Conservation (phyloP, 2,329 filamentous ascomycete species). For the Bertia moriformis region DNA sequence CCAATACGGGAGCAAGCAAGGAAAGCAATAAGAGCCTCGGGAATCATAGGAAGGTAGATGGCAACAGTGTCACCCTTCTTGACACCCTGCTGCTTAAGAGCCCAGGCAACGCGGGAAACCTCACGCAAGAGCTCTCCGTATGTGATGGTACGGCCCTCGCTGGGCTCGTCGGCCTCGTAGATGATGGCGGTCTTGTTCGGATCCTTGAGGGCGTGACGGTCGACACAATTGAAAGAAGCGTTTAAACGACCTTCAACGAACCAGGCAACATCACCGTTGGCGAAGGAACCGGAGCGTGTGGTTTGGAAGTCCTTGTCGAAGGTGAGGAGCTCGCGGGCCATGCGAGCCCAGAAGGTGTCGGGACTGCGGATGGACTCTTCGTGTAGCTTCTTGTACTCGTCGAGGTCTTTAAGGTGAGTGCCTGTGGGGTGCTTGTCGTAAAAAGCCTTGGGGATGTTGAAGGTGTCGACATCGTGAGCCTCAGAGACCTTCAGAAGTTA, state of each 20-base stretch:
- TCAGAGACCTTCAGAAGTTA: slow-evolving; percentile 48
- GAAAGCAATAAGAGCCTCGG: slow-evolving; percentile 82
- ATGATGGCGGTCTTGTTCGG: slow-evolving; percentile 91
- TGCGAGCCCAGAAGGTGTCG: slow-evolving; percentile 73
- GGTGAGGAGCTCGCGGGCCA: slow-evolving; percentile 75
- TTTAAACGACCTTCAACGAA: slow-evolving; percentile 89
- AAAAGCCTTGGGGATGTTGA: slow-evolving; percentile 12
- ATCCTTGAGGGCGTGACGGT: slow-evolving; percentile 89
- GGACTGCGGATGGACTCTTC: slow-evolving; percentile 81
- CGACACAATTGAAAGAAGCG: slow-evolving; percentile 92
- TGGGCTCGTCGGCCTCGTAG: slow-evolving; percentile 90
- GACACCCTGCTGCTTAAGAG: slow-evolving; percentile 87
- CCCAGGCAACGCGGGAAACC: slow-evolving; percentile 75
- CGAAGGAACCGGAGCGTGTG: slow-evolving; percentile 63
- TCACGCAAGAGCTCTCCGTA: slow-evolving; percentile 87
- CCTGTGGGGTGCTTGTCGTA: neutral
- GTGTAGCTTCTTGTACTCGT: slow-evolving; percentile 56
- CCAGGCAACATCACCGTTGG: slow-evolving; percentile 77
- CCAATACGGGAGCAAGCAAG: slow-evolving; percentile 85
- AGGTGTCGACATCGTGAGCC: slow-evolving; percentile 65
- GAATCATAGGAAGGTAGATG: slow-evolving; percentile 97
- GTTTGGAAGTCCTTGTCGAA: slow-evolving; percentile 91
- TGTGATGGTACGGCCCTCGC: slow-evolving; percentile 75
- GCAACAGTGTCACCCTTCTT: slow-evolving; percentile 94
- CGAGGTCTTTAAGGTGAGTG: slow-evolving; percentile 28